phyloP scores from a whole-genome alignment of 352 stramenopile species.

The Pseudoperonospora humuli region DNA sequence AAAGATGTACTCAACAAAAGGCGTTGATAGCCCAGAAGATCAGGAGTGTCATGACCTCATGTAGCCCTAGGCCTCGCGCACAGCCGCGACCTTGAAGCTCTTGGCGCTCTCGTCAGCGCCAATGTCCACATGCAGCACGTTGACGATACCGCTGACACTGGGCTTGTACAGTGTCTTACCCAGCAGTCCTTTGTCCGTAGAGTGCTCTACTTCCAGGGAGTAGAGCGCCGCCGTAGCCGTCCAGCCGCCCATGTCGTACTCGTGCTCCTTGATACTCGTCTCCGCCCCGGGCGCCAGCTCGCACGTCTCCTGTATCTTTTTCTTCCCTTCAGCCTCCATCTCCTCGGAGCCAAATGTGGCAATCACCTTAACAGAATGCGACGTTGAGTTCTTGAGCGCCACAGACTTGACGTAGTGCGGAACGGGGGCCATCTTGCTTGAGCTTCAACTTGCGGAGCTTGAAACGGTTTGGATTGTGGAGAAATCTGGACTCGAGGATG shows the following conservation, averaged over 20 bases:
- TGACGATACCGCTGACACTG: slow-evolving; percentile 43
- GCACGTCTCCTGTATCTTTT: slow-evolving; percentile 51
- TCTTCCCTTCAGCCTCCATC: slow-evolving; percentile 54
- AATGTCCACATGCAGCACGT: slow-evolving; percentile 59
- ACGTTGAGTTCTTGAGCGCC: slow-evolving; percentile 58
- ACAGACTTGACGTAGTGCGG: slow-evolving; percentile 72
- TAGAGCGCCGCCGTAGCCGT: slow-evolving; percentile 52
- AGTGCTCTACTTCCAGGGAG: slow-evolving; percentile 48
- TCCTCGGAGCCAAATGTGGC: slow-evolving; percentile 63
- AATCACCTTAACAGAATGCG: slow-evolving; percentile 47
- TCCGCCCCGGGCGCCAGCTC: slow-evolving; percentile 37
- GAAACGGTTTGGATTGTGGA: slow-evolving; percentile 8
- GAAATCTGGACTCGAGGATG: slow-evolving; percentile 4
- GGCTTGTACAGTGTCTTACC: slow-evolving; percentile 45
- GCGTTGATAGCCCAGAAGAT: too few relatives aligned
- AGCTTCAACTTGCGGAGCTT: slow-evolving; percentile 18
- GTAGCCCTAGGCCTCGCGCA: slow-evolving; percentile 32
- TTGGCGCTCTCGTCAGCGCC: slow-evolving; percentile 25
- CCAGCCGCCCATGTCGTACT: slow-evolving; percentile 78
- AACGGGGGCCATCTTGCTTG: slow-evolving; percentile 33
- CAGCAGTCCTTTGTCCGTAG: slow-evolving; percentile 16
- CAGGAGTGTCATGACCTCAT: too few relatives aligned
- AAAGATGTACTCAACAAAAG: too few relatives aligned
- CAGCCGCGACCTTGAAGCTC: slow-evolving; percentile 34
- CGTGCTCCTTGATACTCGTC: slow-evolving; percentile 40